A percentile compares a stretch with the other conserved stretches of the same genome.
phyloP scores from a whole-genome alignment of 2,329 filamentous ascomycete genomes.

The Rhinocladiella similis region DNA sequence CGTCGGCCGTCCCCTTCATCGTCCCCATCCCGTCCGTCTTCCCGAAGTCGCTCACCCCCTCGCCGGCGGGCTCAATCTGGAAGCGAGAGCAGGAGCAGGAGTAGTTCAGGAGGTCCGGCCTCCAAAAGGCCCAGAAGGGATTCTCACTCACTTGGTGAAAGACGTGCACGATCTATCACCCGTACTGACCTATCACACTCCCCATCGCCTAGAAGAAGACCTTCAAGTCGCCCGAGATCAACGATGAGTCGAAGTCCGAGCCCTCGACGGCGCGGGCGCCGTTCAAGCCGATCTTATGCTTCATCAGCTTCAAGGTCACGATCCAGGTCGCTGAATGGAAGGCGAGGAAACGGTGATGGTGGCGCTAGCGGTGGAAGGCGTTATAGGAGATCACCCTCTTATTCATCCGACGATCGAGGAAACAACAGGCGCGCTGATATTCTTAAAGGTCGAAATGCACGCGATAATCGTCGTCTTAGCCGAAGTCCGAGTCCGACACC shows the following conservation, averaged over 20 bases:
- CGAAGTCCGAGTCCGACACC: conserved; percentile 38
- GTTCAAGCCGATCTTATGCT: conserved; percentile 36
- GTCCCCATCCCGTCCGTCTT: conserved; percentile 25
- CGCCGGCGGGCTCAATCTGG: conserved; percentile 10
- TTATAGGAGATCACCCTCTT: conserved; percentile 46
- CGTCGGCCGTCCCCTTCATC: conserved; percentile 4
- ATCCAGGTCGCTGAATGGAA: conserved; percentile 37
- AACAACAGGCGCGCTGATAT: conserved; percentile 51
- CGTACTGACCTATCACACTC: conserved; percentile 54
- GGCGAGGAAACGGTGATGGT: conserved; percentile 31
- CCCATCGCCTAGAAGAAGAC: conserved; percentile 54
- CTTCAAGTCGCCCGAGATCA: conserved; percentile 39
- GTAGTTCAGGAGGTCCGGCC: conserved; percentile 1
- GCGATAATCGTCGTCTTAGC: conserved; percentile 46
- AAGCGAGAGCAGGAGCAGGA: conserved; percentile 16
- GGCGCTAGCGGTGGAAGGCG: conserved; percentile 37
- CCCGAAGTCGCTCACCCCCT: conserved; percentile 32
- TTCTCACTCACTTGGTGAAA: conserved; percentile 40
- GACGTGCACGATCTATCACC: conserved; percentile 48
- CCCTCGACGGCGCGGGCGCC: conserved; percentile 32
- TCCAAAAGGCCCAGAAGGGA: conserved; percentile 36
- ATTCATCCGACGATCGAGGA: conserved; percentile 42
- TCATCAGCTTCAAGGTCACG: conserved; percentile 41
- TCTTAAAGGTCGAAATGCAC: conserved; percentile 45
- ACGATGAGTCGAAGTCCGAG: conserved; percentile 41